phyloP scores from a whole-genome alignment of 768 basidiomycete species.

The Xanthoconium purpureum region DNA sequence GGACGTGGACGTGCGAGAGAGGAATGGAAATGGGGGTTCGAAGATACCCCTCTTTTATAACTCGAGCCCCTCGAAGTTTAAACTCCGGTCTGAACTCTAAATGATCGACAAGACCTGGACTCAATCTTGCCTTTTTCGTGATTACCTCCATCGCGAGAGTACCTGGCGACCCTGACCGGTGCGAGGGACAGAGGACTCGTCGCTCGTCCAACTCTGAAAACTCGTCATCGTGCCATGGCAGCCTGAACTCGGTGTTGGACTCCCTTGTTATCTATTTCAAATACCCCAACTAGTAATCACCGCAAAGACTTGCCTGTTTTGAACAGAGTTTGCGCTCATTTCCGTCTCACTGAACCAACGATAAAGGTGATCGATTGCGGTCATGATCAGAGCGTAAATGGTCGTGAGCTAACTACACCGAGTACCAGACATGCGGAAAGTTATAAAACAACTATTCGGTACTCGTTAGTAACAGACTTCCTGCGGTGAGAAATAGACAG shows the following conservation, averaged over 20 bases:
- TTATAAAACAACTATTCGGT: slow-evolving; percentile 22
- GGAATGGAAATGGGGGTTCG: slow-evolving; percentile 29
- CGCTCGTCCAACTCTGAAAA: background rate
- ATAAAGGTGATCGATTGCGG: slow-evolving; percentile 11
- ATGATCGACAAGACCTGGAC: slow-evolving; percentile 20
- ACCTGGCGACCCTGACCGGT: background rate
- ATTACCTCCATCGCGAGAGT: slow-evolving; percentile 13
- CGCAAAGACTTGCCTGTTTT: slow-evolving; percentile 8
- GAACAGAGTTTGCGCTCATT: slow-evolving; percentile 4
- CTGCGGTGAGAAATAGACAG: background rate
- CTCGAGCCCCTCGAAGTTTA: slow-evolving; percentile 35
- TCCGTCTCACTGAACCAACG: slow-evolving; percentile 6
- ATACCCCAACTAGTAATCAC: slow-evolving; percentile 6
- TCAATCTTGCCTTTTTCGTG: slow-evolving; percentile 18
- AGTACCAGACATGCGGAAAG: too few relatives aligned
- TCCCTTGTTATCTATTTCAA: slow-evolving; percentile 27
- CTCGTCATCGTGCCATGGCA: slow-evolving; percentile 3
- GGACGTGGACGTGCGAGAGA: slow-evolving; percentile 49
- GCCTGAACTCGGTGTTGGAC: background rate
- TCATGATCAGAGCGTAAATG: slow-evolving; percentile 19
- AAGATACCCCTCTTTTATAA: slow-evolving; percentile 44
- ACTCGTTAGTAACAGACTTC: slow-evolving; percentile 2
- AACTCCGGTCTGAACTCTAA: slow-evolving; percentile 47
- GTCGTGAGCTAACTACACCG: slow-evolving; percentile 20
- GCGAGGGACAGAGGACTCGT: background rate